Conservation (phyloP, 2,329 filamentous ascomycete genomes). For the Rutstroemia sp. region DNA sequence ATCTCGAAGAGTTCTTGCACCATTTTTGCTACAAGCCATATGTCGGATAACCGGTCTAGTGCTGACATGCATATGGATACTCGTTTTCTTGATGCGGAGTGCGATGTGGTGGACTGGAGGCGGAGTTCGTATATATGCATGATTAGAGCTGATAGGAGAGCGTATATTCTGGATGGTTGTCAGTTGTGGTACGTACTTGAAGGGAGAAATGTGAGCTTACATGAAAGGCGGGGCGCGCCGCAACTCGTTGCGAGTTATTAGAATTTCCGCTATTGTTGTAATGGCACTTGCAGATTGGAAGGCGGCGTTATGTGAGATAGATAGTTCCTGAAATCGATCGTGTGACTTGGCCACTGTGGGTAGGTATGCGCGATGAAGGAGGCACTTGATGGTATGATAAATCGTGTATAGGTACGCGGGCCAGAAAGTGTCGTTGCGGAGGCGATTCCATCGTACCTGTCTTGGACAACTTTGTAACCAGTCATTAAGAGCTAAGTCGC, state of each 20-base stretch:
- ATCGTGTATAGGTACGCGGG: constrained; percentile 86
- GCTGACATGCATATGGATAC: constrained; percentile 86
- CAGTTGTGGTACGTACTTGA: background rate
- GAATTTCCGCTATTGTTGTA: constrained; percentile 85
- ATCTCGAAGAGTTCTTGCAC: constrained; percentile 93
- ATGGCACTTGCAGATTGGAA: constrained; percentile 96
- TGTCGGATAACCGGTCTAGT: constrained; percentile 84
- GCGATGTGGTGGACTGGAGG: constrained; percentile 72
- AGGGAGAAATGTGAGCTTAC: background rate
- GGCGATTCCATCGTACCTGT: constrained; percentile 87
- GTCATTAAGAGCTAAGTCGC: constrained; percentile 92
- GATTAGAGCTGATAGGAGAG: constrained; percentile 88
- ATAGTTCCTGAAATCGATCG: constrained; percentile 56
- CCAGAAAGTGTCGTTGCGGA: constrained; percentile 81
- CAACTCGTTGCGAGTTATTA: constrained; percentile 73
- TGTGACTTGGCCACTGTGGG: constrained; percentile 55
- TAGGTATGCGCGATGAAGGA: constrained; percentile 95
- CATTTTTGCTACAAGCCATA: constrained; percentile 98
- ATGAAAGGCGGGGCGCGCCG: constrained; percentile 80
- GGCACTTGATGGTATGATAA: constrained; percentile 91
- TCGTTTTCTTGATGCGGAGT: constrained; percentile 78
- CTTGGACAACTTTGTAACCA: constrained; percentile 95
- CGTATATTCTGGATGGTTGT: constrained; percentile 75
- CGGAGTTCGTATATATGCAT: constrained; percentile 99
- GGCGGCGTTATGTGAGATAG: constrained; percentile 89